These are phyloP conservation scores for Cudoniella acicularis DNA, from an alignment of 495 filamentous ascomycete genomes.

Conservation along the genomic window DNA sequence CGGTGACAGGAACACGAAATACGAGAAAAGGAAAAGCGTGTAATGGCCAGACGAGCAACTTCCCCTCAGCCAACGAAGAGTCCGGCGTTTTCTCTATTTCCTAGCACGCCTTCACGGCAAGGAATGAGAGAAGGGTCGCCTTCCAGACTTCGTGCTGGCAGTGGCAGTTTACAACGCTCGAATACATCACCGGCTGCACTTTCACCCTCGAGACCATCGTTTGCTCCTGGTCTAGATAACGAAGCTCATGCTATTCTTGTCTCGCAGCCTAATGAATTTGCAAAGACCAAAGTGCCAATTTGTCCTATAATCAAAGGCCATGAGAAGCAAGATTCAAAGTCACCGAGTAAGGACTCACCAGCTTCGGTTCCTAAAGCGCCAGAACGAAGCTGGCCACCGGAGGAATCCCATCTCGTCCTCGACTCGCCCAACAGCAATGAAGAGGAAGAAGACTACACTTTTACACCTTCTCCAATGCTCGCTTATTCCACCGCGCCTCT, in stretches of 20 bases:
- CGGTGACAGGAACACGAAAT: constrained; percentile 22
- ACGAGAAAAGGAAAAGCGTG: constrained; percentile 23
- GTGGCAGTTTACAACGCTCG: constrained; percentile 54
- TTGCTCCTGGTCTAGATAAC: constrained; percentile 20
- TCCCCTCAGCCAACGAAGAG: constrained; percentile 57
- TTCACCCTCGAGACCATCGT: constrained; percentile 36
- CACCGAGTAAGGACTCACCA: too few relatives aligned
- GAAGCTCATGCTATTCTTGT: constrained; percentile 15
- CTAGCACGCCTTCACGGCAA: constrained; percentile 42
- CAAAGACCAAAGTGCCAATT: background rate
- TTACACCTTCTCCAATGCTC: constrained; percentile 21
- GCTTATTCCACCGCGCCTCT: constrained; percentile 11
- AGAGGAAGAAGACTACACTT: constrained; percentile 27
- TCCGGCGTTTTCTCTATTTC: constrained; percentile 63
- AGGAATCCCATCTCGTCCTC: constrained; percentile 43
- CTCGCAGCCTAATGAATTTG: background rate
- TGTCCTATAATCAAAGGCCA: constrained; percentile 7
- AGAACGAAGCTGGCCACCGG: constrained; percentile 33
- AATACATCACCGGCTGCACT: constrained; percentile 54
- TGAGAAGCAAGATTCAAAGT: constrained; percentile 23
- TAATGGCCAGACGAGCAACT: constrained; percentile 46
- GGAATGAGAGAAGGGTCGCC: constrained; percentile 10
- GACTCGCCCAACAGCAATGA: constrained; percentile 41
- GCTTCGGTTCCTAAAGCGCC: too few relatives aligned
- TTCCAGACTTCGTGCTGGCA: constrained; percentile 30